phyloP scores from a whole-genome alignment of 345 rosid species.

The Nephelium lappaceum region DNA sequence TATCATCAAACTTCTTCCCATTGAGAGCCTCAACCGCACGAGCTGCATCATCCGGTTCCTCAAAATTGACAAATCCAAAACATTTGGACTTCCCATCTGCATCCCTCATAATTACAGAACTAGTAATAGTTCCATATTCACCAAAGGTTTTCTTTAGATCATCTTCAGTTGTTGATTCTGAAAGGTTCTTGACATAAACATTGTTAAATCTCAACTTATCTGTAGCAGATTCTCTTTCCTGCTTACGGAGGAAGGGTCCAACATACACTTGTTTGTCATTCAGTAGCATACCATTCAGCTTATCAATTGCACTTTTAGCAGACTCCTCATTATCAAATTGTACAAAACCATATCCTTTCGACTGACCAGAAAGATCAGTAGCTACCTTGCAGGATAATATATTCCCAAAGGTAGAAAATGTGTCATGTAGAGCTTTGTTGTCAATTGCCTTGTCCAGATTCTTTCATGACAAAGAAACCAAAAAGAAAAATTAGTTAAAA shows the following conservation, averaged over 20 bases:
- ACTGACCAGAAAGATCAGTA: constrained; percentile 69
- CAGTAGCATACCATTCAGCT: constrained; percentile 68
- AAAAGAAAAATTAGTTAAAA: constrained; percentile 17
- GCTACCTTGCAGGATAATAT: constrained; percentile 81
- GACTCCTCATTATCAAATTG: constrained; percentile 76
- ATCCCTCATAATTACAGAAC: constrained; percentile 75
- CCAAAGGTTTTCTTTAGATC: constrained; percentile 60
- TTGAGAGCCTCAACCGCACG: constrained; percentile 50
- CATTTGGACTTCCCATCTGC: constrained; percentile 49
- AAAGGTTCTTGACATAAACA: constrained; percentile 76
- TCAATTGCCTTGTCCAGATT: constrained; percentile 82
- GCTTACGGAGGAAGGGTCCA: constrained; percentile 79
- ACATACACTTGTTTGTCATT: constrained; percentile 78
- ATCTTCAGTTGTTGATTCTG: constrained; percentile 59
- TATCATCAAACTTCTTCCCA: constrained; percentile 47
- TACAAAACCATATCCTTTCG: constrained; percentile 83
- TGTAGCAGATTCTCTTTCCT: constrained; percentile 61
- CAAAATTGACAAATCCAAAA: constrained; percentile 56
- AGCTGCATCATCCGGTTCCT: constrained; percentile 52
- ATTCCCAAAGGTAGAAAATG: constrained; percentile 67
- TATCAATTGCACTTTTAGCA: constrained; percentile 70
- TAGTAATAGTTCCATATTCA: constrained; percentile 68
- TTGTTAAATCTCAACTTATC: constrained; percentile 67
- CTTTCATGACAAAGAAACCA: constrained; percentile 33
- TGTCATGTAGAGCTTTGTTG: constrained; percentile 71